Conservation (phyloP, 306 rosid species). For the Vigna hirtella region DNA sequence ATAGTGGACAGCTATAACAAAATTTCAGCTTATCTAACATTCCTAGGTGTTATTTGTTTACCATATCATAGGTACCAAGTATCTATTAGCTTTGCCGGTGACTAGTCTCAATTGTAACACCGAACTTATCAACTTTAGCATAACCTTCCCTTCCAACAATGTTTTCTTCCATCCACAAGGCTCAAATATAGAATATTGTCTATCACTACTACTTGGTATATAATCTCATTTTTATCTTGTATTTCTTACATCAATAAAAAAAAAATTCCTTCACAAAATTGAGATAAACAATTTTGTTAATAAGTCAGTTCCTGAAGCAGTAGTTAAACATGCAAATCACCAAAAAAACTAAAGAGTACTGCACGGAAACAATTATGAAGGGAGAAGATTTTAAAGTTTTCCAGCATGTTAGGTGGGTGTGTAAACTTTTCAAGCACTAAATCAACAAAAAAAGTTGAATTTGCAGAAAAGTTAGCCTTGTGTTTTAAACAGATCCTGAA, state of each 20-base stretch:
- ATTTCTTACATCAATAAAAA: too few species aligned
- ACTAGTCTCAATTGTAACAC: too few species aligned
- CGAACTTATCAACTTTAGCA: too few species aligned
- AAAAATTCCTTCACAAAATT: not conserved
- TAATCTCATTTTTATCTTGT: not conserved
- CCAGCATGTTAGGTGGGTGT: not conserved
- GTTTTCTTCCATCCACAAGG: too few species aligned
- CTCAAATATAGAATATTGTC: not conserved
- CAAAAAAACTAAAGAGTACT: not conserved
- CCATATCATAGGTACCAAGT: too few species aligned
- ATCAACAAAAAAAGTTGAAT: not conserved
- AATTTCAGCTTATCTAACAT: too few species aligned
- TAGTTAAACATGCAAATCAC: too few species aligned
- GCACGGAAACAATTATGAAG: not conserved
- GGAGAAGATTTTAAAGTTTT: conserved; percentile 8
- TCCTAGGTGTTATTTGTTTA: too few species aligned
- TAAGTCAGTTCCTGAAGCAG: too few species aligned
- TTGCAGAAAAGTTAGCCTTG: not conserved
- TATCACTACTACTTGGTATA: not conserved
- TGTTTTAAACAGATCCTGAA: not conserved
- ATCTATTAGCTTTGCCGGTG: too few species aligned
- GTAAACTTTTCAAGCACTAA: not conserved
- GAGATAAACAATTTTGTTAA: not conserved
- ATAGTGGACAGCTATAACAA: too few species aligned
- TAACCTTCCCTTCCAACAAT: too few species aligned